Evolutionary conservation across 331 rosid species (phyloP).

Genomic region (Quercus tomentella): DNA sequence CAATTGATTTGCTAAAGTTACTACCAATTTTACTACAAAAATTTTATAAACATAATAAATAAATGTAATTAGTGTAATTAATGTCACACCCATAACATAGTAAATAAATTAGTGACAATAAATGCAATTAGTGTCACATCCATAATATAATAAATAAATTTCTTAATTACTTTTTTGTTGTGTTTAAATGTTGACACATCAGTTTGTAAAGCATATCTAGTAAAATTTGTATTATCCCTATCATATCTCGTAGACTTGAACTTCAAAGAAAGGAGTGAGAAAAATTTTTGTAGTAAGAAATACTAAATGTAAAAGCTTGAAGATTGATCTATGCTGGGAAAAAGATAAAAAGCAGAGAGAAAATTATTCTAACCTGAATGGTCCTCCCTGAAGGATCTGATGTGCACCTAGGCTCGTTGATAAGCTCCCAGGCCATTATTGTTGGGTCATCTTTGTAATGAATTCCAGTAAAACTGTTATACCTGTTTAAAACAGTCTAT

Average conservation of each 20-base stretch:
- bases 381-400: constrained; percentile 94
- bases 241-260: neutral
- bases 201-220: too few species aligned
- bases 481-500: constrained; percentile 72
- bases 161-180: too few species aligned
- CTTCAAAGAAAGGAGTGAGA: neutral
- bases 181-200: too few species aligned
- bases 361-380: constrained; percentile 57
- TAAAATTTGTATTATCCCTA: too few species aligned
- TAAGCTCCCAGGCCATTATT: constrained; percentile 98
- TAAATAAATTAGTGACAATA: too few species aligned
- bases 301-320: neutral
- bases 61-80: too few species aligned
- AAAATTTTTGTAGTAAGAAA: neutral
- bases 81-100: too few species aligned
- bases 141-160: too few species aligned
- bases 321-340: constrained; percentile 9
- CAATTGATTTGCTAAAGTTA: neutral
- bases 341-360: neutral
- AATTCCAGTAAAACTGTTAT: constrained; percentile 59
- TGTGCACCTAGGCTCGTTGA: constrained; percentile 89
- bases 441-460: constrained; percentile 86
- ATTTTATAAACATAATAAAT: too few species aligned
- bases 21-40: too few species aligned
- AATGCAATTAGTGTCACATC: too few species aligned